A percentile compares a stretch with the other conserved stretches of the same genome.
Conservation (phyloP, 345 rosid species). For the Citrus sinensis region DVS_A1.0 CM039166.1:17343001-17343500, state of each 20-base stretch:
- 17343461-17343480: not conserved
- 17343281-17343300: not conserved
- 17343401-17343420: no score
- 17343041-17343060: not conserved
- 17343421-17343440: no score
- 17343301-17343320: not conserved
- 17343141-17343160: not conserved
- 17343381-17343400: not conserved
- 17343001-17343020: conserved; percentile 92
- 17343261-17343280: not conserved
- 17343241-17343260: not conserved
- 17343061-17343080: not conserved
- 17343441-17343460: no score
- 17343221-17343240: not conserved
- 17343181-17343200: not conserved
- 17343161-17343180: not conserved
- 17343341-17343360: not conserved
- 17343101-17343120: not conserved
- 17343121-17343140: not conserved
- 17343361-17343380: not conserved
- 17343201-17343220: not conserved
- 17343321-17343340: not conserved
- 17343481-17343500: not conserved
- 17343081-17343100: not conserved
- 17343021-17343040: conserved; percentile 74